Percentiles rank a stretch among this genome's conserved stretches.
Conservation (phyloP, 768 basidiomycete species). For the Chalciporus piperatus region DNA sequence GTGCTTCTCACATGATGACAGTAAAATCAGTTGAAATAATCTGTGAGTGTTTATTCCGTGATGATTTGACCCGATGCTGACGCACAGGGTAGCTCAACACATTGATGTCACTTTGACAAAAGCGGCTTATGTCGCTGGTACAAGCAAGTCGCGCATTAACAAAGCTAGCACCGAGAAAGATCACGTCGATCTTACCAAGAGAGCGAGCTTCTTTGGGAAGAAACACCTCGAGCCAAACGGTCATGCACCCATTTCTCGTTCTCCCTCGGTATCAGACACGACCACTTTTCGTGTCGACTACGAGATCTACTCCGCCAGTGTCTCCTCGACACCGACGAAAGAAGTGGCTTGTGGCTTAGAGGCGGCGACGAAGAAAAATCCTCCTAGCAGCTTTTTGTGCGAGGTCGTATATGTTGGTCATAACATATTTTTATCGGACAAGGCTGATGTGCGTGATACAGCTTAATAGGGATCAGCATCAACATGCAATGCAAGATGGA, state of each 20-base stretch:
- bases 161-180: slow-evolving; percentile 5
- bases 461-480: slow-evolving; percentile 77
- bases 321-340: slow-evolving; percentile 55
- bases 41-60: background rate
- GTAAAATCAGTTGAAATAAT: slow-evolving; percentile 30
- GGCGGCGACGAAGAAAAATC: slow-evolving; percentile 88
- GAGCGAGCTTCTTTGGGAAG: slow-evolving; percentile 2
- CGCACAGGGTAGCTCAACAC: slow-evolving; percentile 48
- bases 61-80: background rate
- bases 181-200: slow-evolving; percentile 1
- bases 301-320: slow-evolving; percentile 24
- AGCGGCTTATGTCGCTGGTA: slow-evolving; percentile 66
- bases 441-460: slow-evolving; percentile 20
- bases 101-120: slow-evolving; percentile 76
- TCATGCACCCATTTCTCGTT: background rate
- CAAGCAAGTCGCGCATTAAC: slow-evolving; percentile 45
- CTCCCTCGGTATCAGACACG: background rate
- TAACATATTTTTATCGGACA: background rate
- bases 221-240: background rate
- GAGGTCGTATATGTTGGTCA: slow-evolving; percentile 75
- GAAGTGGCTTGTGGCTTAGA: slow-evolving; percentile 67
- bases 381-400: slow-evolving; percentile 67
- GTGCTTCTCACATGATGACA: slow-evolving; percentile 59
- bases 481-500: slow-evolving; percentile 64
- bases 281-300: background rate